These are phyloP conservation scores for Arctostaphylos glauca DNA, from an alignment of 148 eudicot species.

Conservation along the genomic window DNA sequence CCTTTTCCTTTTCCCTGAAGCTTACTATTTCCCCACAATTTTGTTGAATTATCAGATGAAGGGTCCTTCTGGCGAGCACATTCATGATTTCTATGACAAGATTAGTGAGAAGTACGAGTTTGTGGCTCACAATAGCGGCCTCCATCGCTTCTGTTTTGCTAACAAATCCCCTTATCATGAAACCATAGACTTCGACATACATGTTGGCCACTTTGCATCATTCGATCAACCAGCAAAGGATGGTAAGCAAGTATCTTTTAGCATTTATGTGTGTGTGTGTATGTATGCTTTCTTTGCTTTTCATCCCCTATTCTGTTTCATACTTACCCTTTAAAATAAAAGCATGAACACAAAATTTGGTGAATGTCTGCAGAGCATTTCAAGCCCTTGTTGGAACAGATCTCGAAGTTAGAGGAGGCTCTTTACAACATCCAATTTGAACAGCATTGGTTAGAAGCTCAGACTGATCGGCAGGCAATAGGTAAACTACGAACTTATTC, in stretches of 20 bases:
- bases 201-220: slow-evolving; percentile 64
- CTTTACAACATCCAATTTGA: slow-evolving; percentile 90
- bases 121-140: slow-evolving; percentile 67
- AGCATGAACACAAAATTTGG: neutral
- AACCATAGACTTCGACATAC: slow-evolving; percentile 89
- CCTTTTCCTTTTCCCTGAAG: neutral
- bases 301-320: neutral
- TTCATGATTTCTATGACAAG: slow-evolving; percentile 46
- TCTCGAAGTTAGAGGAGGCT: slow-evolving; percentile 78
- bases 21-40: neutral
- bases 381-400: slow-evolving; percentile 75
- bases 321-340: neutral
- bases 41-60: slow-evolving; percentile 47
- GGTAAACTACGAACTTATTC: slow-evolving; percentile 36
- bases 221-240: slow-evolving; percentile 94
- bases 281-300: neutral
- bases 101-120: slow-evolving; percentile 75
- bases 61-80: slow-evolving; percentile 74
- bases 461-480: slow-evolving; percentile 88
- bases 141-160: slow-evolving; percentile 75
- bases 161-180: slow-evolving; percentile 93
- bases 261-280: neutral
- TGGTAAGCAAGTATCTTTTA: slow-evolving; percentile 37
- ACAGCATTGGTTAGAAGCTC: slow-evolving; percentile 96
- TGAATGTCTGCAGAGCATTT: slow-evolving; percentile 69